A percentile compares a stretch with the other conserved stretches of the same genome.
These are phyloP conservation scores for Aspergillus conjunctus DNA, from an alignment of 495 filamentous ascomycete species.

Conservation along the genomic window DNA sequence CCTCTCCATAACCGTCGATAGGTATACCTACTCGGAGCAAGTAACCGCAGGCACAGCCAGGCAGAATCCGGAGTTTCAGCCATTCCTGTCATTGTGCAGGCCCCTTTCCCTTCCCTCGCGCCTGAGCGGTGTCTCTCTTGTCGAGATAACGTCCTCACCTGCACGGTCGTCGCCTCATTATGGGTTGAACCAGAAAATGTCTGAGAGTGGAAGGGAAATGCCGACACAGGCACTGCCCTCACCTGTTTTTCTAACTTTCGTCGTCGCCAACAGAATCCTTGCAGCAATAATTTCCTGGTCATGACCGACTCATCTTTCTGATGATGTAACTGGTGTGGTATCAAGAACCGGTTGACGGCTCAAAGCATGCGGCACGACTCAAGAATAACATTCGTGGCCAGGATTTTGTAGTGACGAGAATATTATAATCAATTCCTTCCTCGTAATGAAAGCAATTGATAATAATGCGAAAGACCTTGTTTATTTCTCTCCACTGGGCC, in stretches of 20 bases:
- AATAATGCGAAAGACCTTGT: too few relatives aligned
- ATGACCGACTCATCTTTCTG: too few relatives aligned
- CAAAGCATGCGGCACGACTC: neutral
- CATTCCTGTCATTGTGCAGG: slow-evolving; percentile 9
- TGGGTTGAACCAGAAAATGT: too few relatives aligned
- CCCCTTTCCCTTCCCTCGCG: neutral
- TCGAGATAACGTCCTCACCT: neutral
- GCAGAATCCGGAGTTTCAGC: neutral
- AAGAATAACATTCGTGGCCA: neutral
- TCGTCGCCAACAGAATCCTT: neutral
- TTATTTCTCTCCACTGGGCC: too few relatives aligned
- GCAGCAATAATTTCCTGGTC: neutral
- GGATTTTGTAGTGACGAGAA: neutral
- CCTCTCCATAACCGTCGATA: neutral
- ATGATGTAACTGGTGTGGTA: neutral
- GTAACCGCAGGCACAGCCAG: neutral
- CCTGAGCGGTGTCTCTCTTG: neutral
- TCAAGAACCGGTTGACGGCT: neutral
- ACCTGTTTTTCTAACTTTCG: too few relatives aligned
- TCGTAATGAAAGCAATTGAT: too few relatives aligned
- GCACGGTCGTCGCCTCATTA: neutral
- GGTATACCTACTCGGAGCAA: too few relatives aligned
- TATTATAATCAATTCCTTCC: neutral
- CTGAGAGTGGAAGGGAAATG: neutral
- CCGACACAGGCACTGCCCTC: neutral